A percentile compares a stretch with the other conserved stretches of the same genome.
These are phyloP conservation scores for Telfairia occidentalis DNA, from an alignment of 331 rosid genomes.

Conservation along the genomic window DNA sequence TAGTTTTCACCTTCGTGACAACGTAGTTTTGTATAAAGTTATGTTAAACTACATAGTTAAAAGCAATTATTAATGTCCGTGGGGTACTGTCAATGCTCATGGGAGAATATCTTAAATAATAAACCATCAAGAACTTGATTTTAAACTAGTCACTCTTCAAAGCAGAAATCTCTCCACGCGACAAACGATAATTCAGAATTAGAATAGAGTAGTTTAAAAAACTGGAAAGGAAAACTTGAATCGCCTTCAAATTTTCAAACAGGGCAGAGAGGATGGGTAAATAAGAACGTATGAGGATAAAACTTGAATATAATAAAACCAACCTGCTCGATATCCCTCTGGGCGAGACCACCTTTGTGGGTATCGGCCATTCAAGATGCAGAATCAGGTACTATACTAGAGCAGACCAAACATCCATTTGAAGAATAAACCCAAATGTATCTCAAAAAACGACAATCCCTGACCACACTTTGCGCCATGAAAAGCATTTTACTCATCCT, in stretches of 20 bases:
- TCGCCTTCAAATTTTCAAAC: background rate
- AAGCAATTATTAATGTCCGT: background rate
- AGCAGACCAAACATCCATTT: constrained; percentile 55
- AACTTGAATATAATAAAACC: constrained; percentile 10
- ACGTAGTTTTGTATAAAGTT: too few relatives aligned
- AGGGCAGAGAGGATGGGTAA: background rate
- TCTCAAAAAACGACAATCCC: constrained; percentile 31
- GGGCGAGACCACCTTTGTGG: constrained; percentile 41
- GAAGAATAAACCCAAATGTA: constrained; percentile 34
- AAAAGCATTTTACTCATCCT: constrained; percentile 22
- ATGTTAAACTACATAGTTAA: too few relatives aligned
- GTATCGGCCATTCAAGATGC: constrained; percentile 93
- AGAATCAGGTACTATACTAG: constrained; percentile 32
- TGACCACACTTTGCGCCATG: constrained; percentile 48
- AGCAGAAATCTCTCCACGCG: background rate
- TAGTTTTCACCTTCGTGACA: background rate
- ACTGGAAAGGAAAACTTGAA: background rate
- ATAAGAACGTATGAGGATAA: background rate
- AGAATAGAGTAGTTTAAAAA: background rate
- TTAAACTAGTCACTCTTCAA: background rate
- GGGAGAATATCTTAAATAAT: background rate
- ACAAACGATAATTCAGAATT: background rate
- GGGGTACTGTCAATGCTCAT: background rate
- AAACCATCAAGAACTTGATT: background rate
- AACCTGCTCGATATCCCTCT: constrained; percentile 87